Conservation (phyloP, 2,329 filamentous ascomycete species). For the Colletotrichum salicis region DNA sequence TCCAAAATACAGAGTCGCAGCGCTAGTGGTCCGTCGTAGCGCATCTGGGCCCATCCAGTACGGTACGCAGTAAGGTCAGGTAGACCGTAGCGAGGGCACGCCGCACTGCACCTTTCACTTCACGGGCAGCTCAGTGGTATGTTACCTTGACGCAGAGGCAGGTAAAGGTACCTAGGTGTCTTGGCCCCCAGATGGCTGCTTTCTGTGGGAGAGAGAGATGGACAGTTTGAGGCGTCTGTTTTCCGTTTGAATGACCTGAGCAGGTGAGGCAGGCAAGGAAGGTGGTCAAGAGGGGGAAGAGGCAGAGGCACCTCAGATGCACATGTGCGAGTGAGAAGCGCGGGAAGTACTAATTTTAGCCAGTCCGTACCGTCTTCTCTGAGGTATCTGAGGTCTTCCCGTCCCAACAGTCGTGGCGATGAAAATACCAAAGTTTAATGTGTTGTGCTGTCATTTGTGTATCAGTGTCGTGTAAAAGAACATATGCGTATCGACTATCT, state of each 20-base stretch:
- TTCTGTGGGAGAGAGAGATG: neutral
- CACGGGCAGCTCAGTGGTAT: neutral
- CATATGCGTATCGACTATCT: neutral
- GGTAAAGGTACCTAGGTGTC: neutral
- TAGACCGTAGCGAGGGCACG: slow-evolving; percentile 4
- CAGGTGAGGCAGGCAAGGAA: neutral
- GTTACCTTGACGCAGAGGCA: neutral
- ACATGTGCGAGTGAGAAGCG: slow-evolving; percentile 5
- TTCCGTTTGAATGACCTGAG: neutral
- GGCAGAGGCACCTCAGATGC: neutral
- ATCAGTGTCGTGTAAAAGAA: neutral
- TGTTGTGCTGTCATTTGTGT: neutral
- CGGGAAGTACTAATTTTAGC: slow-evolving; percentile 23
- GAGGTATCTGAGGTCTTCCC: neutral
- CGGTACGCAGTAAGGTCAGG: neutral
- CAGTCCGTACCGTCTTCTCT: slow-evolving; percentile 2
- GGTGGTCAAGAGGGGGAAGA: neutral
- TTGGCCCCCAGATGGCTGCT: neutral
- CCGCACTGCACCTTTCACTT: neutral
- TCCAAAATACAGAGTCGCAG: slow-evolving; percentile 5
- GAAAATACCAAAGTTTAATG: slow-evolving; percentile 12
- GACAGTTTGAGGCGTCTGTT: slow-evolving; percentile 1
- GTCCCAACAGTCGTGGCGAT: neutral
- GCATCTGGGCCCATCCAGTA: neutral
- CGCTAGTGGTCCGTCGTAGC: slow-evolving; percentile 14